Percentiles rank a stretch among this genome's conserved stretches.
These are phyloP conservation scores for Amborella trichopoda DNA, from an alignment of 164 flowering plant species.

Conservation along the genomic window DNA sequence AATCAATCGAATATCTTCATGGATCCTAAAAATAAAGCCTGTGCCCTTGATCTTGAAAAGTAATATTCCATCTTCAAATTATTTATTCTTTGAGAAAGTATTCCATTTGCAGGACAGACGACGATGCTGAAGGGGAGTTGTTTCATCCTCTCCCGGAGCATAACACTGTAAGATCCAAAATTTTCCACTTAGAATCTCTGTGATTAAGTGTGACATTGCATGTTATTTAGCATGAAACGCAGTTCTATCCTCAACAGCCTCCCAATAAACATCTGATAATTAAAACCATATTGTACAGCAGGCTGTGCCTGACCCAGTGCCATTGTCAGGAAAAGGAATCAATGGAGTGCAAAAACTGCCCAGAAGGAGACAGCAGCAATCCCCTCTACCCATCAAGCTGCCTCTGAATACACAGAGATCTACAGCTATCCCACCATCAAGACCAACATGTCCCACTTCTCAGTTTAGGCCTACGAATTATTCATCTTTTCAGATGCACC, in stretches of 20 bases:
- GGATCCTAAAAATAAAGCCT: no score
- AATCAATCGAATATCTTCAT: not conserved
- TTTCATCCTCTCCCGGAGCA: constrained; percentile 19
- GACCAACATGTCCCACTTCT: constrained; percentile 13
- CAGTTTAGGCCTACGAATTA: constrained; percentile 31
- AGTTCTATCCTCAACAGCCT: not conserved
- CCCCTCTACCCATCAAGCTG: constrained; percentile 9
- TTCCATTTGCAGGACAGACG: constrained; percentile 30
- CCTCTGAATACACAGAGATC: constrained; percentile 11
- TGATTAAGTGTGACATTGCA: not conserved
- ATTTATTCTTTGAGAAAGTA: not conserved
- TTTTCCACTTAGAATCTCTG: not conserved
- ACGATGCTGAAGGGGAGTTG: constrained; percentile 35
- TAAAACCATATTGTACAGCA: constrained; percentile 7
- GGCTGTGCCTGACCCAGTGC: constrained; percentile 16
- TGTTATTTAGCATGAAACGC: not conserved
- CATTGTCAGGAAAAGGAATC: constrained; percentile 10
- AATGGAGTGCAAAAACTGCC: constrained; percentile 13
- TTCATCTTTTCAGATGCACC: constrained; percentile 16
- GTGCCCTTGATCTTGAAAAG: no score
- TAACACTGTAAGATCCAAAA: constrained; percentile 22
- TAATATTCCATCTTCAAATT: not conserved
- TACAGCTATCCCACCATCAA: constrained; percentile 8
- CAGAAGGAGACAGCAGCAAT: constrained; percentile 24
- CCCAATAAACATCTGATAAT: not conserved